Base-by-base conservation (phyloP, 2,329 filamentous ascomycete genomes). In the Cordyceps pruinosa region DNA sequence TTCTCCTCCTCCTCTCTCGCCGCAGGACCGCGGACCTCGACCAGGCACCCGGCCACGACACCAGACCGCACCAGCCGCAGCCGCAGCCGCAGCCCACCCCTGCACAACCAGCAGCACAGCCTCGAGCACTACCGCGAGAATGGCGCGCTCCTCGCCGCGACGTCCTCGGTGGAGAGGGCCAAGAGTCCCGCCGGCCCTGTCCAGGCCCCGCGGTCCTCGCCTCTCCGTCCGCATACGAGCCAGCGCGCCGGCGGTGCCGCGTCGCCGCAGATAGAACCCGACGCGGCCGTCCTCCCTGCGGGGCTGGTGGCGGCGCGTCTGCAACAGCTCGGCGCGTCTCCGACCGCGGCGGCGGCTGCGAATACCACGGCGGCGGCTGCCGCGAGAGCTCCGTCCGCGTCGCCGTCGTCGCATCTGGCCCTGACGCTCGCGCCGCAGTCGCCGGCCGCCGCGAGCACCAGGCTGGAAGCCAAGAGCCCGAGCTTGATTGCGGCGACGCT, bases 401-500 rank as follows among this genome's bases (percentile, higher is more conserved):
- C 49, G 15, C 49, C 56, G 12, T 42, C 48, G 19, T 39, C 48
- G 19, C 48, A 45, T 45, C 37, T 57, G 32, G 34, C 42, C 13
- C n/a, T 45, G 34, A 26, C 19, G 15, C 42, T 53, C 15, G 46
- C 41, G 35, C 42, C 56, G 34, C 56, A 47, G 42, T 26, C 42
- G 23, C 41, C 32, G 39, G 53, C 59, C 19, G 28, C n/a, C 21
- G 25, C 44, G 19, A 34, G 32, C 32, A 32, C 21, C 42, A 61
- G 55, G 59, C 57, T 66, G 56, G 76, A 76, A 57, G 65, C 72
- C 15, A 79, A 77, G 58, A 85, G 79, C 46, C 77, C 84, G 6
- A 74, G 86, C 82, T 70, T 73, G 58, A 75, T 75, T 53, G 72
- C 73, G 15, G 85, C 84, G 21, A 85, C 83, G 56, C 75, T 85